These are phyloP conservation scores for Lepidopterella palustris DNA, from an alignment of 495 filamentous ascomycete species.

Conservation along the genomic window DNA sequence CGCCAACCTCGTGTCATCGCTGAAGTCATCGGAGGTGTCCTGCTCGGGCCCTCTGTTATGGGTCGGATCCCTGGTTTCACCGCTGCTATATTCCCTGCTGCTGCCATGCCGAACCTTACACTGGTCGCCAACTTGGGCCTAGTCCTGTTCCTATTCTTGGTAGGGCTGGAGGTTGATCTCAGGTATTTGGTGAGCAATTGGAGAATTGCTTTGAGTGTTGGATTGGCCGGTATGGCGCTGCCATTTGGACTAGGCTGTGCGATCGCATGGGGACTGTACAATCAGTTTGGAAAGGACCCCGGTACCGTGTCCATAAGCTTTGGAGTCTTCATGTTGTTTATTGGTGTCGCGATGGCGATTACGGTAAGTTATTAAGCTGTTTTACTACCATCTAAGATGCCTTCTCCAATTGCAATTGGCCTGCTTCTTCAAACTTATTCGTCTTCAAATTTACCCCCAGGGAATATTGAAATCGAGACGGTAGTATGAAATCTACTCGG, in stretches of 20 bases:
- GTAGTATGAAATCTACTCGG: too few species aligned
- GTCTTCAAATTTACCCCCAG: too few species aligned
- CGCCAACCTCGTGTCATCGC: slow-evolving; percentile 92
- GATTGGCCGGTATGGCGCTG: slow-evolving; percentile 76
- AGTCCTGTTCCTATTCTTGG: slow-evolving; percentile 84
- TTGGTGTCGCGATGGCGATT: slow-evolving; percentile 91
- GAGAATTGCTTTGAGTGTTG: slow-evolving; percentile 75
- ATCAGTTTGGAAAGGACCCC: slow-evolving; percentile 64
- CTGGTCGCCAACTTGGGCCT: slow-evolving; percentile 87
- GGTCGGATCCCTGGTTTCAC: slow-evolving; percentile 78
- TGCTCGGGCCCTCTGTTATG: slow-evolving; percentile 83
- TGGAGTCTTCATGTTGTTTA: slow-evolving; percentile 82
- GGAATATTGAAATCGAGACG: too few species aligned
- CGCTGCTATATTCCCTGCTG: slow-evolving; percentile 65
- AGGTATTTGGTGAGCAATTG: slow-evolving; percentile 81
- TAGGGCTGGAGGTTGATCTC: slow-evolving; percentile 88
- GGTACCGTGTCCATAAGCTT: slow-evolving; percentile 61
- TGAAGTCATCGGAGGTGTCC: slow-evolving; percentile 88
- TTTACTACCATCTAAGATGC: too few species aligned
- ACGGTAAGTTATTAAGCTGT: too few species aligned
- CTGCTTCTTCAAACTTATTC: too few species aligned
- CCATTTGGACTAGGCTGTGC: slow-evolving; percentile 67
- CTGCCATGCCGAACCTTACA: slow-evolving; percentile 65
- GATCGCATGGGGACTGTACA: slow-evolving; percentile 80
- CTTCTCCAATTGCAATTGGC: too few species aligned